Evolutionary conservation across 805 yeast genomes (phyloP).

Genomic region (Debaryomyces castellii): DNA sequence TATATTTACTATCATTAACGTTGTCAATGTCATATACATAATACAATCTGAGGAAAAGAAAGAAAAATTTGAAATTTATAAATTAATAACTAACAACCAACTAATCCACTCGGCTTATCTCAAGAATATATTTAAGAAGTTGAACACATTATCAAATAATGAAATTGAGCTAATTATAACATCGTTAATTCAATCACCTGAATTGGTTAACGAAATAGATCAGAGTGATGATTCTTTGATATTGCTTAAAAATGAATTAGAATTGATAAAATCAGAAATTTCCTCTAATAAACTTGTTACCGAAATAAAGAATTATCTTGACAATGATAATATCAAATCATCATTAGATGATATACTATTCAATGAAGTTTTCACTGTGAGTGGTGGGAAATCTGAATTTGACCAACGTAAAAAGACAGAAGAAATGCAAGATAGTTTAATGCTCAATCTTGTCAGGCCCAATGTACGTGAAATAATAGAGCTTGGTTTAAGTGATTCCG

Average conservation of each 20-base stretch:
- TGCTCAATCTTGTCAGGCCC: slow-evolving; percentile 39
- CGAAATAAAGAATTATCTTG: slow-evolving; percentile 1
- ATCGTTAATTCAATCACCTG: neutral
- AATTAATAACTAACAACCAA: slow-evolving; percentile 27
- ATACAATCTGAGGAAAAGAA: slow-evolving; percentile 13
- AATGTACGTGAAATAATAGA: slow-evolving; percentile 31
- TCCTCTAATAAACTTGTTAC: neutral
- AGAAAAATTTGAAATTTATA: slow-evolving; percentile 32
- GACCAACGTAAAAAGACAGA: slow-evolving; percentile 36
- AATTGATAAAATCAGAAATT: neutral
- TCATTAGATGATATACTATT: slow-evolving; percentile 26
- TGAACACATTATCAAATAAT: slow-evolving; percentile 3
- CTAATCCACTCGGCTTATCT: slow-evolving; percentile 24
- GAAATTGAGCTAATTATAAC: slow-evolving; percentile 2
- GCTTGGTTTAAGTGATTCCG: slow-evolving; percentile 29
- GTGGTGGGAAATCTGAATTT: slow-evolving; percentile 17
- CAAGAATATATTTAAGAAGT: slow-evolving; percentile 17
- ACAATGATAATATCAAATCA: slow-evolving; percentile 1
- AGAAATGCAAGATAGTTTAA: slow-evolving; percentile 38
- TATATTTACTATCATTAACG: slow-evolving; percentile 24
- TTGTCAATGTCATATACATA: slow-evolving; percentile 21
- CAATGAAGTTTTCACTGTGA: slow-evolving; percentile 32
- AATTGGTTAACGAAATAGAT: neutral
- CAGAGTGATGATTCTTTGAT: neutral
- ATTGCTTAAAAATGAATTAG: neutral